Evolutionary conservation across 1,284 basidiomycete species (phyloP), one percentile per base, ranked within the genome.

Genomic region (Ganoderma lingzhi): DNA sequence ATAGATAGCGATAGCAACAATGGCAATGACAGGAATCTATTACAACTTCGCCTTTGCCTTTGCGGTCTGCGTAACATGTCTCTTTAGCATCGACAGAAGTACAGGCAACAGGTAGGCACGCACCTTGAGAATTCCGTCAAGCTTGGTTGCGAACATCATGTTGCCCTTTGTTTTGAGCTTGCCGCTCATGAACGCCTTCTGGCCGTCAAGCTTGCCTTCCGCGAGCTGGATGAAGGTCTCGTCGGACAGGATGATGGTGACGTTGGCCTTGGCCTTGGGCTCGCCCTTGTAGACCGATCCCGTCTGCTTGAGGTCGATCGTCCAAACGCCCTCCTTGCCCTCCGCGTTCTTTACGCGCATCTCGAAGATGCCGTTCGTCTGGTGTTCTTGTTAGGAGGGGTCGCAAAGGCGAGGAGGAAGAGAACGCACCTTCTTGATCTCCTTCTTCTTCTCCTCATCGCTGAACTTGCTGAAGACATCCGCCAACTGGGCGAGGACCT

Each of bases 281-380:
- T 85, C 82, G 51, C 96, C 96, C 82, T 94, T 92, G 83, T 91
- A 91, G 37, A 97, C 89, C 45, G 87, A 85, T 37, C 94, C 95
- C 44, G 89, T 87, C 84, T 96, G 94, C 89, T 99, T 99, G 79
- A 98, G 80, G 86, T 99, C 97, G 76, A 99, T 96, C n/a, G 96
- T 96, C 94, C 95, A 97, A 60, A 86, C 86, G 61, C 86, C 94
- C 78, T 93, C 91, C 80, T 94, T 87, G 75, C 93, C 94, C 44
- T 86, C 86, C 23, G 81, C 84, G 79, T 96, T 96, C 82, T 93
- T 91, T 76, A 98, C 88, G 73, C 91, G 90, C 71, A 98, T 85
- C 83, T 97, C 93, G 81, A 98, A 97, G 80, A 97, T 89, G 74
- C 94, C 95, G 79, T 96, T 96, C 71, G 93, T 95, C 96, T 97